Evolutionary conservation across 169 alveolate genomes (phyloP).

Genomic region (Cystoisospora suis): DNA sequence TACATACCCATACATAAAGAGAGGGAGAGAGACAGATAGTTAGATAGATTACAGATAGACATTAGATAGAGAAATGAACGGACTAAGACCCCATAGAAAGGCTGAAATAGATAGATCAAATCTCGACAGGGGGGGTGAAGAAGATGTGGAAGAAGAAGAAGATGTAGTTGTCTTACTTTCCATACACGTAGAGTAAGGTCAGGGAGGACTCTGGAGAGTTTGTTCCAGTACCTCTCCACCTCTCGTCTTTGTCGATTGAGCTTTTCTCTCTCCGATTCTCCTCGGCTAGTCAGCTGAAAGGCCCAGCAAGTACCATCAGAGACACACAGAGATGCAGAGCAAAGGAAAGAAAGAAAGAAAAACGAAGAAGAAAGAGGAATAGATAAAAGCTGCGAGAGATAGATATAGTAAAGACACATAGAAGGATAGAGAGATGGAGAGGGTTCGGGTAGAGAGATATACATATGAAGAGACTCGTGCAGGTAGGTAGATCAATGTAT

Average conservation of each 20-base stretch:
- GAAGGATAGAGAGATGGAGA: neutral
- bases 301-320: neutral
- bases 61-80: no score
- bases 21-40: no score
- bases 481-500: neutral
- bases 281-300: neutral
- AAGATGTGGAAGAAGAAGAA: neutral
- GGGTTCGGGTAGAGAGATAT: no score
- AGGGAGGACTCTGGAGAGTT: neutral
- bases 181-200: conserved; percentile 4
- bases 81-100: no score
- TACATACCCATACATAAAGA: no score
- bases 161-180: neutral
- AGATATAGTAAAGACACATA: neutral
- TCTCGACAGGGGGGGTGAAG: neutral
- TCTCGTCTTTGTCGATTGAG: neutral
- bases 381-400: neutral
- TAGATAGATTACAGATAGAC: no score
- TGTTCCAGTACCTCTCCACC: neutral
- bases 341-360: neutral
- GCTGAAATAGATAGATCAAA: neutral
- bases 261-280: conserved; percentile 14
- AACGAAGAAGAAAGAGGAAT: neutral
- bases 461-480: neutral
- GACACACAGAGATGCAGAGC: neutral